Evolutionary conservation across 176 grass and related monocot species (phyloP).

Genomic region (Rhipidocladum racemiflorum): DNA sequence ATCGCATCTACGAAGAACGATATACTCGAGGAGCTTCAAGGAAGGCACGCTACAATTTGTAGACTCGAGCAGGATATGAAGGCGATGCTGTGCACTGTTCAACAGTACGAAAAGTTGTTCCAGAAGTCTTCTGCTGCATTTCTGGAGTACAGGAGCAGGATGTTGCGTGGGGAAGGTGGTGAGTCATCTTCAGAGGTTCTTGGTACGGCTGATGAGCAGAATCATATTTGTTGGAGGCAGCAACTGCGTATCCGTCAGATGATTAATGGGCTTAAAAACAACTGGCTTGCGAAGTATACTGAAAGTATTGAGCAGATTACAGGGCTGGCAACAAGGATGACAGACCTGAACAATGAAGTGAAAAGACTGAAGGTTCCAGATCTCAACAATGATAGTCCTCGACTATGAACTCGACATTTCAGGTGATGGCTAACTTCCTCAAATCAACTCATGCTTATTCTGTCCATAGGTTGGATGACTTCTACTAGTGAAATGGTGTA

Average conservation of each 20-base stretch:
- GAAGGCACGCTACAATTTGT: not conserved
- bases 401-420: constrained; percentile 15
- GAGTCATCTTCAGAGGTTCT: not conserved
- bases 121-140: constrained; percentile 9
- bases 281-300: not conserved
- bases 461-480: not conserved
- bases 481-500: not conserved
- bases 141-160: not conserved
- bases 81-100: not conserved
- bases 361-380: constrained; percentile 39
- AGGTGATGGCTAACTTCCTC: constrained; percentile 12
- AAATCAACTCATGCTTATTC: not conserved
- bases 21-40: not conserved
- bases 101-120: not conserved
- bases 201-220: not conserved
- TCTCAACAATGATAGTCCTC: constrained; percentile 33
- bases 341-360: not conserved
- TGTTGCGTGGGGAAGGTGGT: not conserved
- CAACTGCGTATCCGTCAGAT: not conserved
- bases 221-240: not conserved
- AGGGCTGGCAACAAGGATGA: not conserved
- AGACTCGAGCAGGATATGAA: not conserved
- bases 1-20: not conserved
- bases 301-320: not conserved
- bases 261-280: not conserved